Conservation (phyloP, 805 yeast genomes). For the Ogataea saltuana region DNA sequence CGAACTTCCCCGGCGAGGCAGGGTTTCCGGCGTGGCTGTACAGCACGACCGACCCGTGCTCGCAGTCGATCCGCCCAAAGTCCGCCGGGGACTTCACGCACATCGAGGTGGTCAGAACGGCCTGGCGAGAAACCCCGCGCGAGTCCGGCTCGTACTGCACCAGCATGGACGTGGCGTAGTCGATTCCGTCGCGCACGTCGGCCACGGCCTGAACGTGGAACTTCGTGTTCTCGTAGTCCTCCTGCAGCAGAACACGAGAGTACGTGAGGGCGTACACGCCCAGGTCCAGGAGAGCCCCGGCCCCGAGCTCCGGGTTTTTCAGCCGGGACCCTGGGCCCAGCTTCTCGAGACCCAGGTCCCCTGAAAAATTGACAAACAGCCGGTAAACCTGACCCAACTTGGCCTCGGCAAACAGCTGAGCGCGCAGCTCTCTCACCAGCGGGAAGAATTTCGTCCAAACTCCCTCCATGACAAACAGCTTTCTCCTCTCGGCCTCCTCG, state of each 20-base stretch:
- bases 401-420: conserved; percentile 41
- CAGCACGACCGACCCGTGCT: conserved; percentile 21
- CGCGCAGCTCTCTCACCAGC: conserved; percentile 37
- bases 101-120: conserved; percentile 36
- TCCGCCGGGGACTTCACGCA: conserved; percentile 12
- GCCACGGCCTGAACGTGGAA: conserved; percentile 34
- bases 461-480: conserved; percentile 57
- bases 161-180: conserved; percentile 41
- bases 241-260: conserved; percentile 41
- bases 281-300: conserved; percentile 57
- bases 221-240: conserved; percentile 33
- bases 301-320: conserved; percentile 49
- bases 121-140: conserved; percentile 39
- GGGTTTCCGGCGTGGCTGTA: conserved; percentile 18
- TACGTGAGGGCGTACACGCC: conserved; percentile 55
- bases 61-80: conserved; percentile 21
- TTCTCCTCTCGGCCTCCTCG: conserved; percentile 44
- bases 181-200: conserved; percentile 44
- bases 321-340: conserved; percentile 40
- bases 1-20: conserved; percentile 32
- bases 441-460: conserved; percentile 62
- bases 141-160: conserved; percentile 34
- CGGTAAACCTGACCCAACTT: conserved; percentile 49
- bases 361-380: conserved; percentile 44
- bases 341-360: conserved; percentile 36